Evolutionary conservation across 2,329 filamentous ascomycete genomes (phyloP), one percentile per base, ranked within the genome.

Genomic region (Diaporthe citrichinensis): DNA sequence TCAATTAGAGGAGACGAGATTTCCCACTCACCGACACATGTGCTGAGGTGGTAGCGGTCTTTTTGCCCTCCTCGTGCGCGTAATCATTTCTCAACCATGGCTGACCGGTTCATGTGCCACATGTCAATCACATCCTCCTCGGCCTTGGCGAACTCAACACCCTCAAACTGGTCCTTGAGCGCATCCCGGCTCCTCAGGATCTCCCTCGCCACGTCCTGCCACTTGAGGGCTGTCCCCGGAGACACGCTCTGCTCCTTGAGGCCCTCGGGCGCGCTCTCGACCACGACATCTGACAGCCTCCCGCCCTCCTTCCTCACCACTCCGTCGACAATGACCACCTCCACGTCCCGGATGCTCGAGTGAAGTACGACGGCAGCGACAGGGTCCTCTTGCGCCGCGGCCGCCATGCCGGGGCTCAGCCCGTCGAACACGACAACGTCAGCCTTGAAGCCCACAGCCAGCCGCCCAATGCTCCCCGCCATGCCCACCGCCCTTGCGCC

Each of bases 381-480:
- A 0, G 86, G 85, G 73, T 87, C 82, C 39, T 86, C 82, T 41
- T 84, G 81, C 1, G 81, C 84, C 4, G 83, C 85, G 17, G 82
- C 83, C 5, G 87, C 78, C 85, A 87, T 86, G 7, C 71, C 67
- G 17, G 76, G 76, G 55, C 74, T 77, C 49, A 23, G 57, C 0
- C 81, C 82, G 76, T 88, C 85, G 68, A 88, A 89, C 0, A 90
- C 81, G 3, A 88, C 81, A 0, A 90, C 75, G 79, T 90, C 88
- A 2, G 88, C 88, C 46, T 81, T 80, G 76, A 86, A 86, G 0
- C 87, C 87, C 17, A 84, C 85, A n/a, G 80, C 80, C 53, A 90
- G 81, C 25, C 83, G 85, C 0, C 88, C 88, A 34, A 88, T 81
- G 59, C 84, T 78, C 14, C 83, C 78, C 28, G 83, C 82, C 83